Conservation (phyloP, 2,329 filamentous ascomycete species). For the Xylariaceae sp. region DNA sequence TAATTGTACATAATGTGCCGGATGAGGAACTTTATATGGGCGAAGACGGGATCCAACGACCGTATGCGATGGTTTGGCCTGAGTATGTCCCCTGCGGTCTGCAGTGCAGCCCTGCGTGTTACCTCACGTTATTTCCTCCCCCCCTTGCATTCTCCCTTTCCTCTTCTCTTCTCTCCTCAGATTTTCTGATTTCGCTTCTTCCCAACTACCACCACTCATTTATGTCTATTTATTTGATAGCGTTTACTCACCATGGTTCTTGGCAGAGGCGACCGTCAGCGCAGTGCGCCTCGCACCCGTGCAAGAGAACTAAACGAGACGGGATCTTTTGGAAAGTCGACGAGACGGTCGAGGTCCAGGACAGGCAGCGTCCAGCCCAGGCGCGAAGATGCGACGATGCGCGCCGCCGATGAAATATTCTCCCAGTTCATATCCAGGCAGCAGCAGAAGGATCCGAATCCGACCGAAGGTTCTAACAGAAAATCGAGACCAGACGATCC, state of each 20-base stretch:
- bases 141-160: too few relatives aligned
- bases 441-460: slow-evolving; percentile 30
- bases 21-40: slow-evolving; percentile 63
- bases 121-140: too few relatives aligned
- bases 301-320: slow-evolving; percentile 51
- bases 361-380: slow-evolving; percentile 51
- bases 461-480: slow-evolving; percentile 25
- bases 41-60: slow-evolving; percentile 59
- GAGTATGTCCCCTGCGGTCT: slow-evolving; percentile 42
- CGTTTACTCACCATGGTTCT: slow-evolving; percentile 14
- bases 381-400: slow-evolving; percentile 57
- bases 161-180: background rate
- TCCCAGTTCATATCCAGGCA: slow-evolving; percentile 51
- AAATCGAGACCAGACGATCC: slow-evolving; percentile 37
- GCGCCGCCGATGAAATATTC: slow-evolving; percentile 58
- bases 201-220: background rate
- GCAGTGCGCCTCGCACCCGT: slow-evolving; percentile 43
- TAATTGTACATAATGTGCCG: slow-evolving; percentile 64
- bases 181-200: background rate
- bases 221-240: background rate
- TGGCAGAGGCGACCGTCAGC: slow-evolving; percentile 48
- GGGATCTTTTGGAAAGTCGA: slow-evolving; percentile 63
- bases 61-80: slow-evolving; percentile 61
- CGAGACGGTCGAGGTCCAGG: slow-evolving; percentile 55
- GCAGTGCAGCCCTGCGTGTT: too few relatives aligned